Percentiles rank a stretch among this genome's conserved stretches.
Evolutionary conservation across 345 rosid species (phyloP).

Genomic region (Salix brachista): DNA sequence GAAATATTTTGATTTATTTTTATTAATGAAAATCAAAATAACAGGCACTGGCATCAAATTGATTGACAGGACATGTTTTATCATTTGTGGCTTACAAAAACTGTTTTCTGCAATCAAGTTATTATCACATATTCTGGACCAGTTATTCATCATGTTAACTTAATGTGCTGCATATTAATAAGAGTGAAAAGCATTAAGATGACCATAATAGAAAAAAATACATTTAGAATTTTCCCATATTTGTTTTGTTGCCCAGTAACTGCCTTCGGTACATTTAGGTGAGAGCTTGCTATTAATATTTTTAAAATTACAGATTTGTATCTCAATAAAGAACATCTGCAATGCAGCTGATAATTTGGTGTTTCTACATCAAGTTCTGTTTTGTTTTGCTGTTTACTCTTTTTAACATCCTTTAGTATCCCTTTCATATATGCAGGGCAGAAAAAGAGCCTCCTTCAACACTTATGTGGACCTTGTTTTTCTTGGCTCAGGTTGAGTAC

Average conservation of each 20-base stretch:
- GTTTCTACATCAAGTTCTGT: background rate
- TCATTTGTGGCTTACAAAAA: background rate
- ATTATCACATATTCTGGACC: background rate
- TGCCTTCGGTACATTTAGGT: background rate
- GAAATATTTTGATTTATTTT: background rate
- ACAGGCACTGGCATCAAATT: background rate
- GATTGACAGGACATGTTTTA: background rate
- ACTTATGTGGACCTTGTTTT: slow-evolving; percentile 84
- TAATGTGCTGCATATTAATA: background rate
- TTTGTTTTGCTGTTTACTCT: background rate
- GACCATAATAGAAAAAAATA: background rate
- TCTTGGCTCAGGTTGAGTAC: slow-evolving; percentile 81
- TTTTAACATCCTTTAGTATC: slow-evolving; percentile 4
- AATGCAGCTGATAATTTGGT: background rate
- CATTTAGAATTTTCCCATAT: background rate
- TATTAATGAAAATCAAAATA: background rate
- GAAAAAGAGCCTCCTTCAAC: slow-evolving; percentile 94
- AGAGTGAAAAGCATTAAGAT: background rate
- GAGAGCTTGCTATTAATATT: background rate
- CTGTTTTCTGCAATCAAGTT: background rate
- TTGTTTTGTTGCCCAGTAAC: background rate
- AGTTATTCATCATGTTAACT: background rate
- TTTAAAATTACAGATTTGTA: background rate
- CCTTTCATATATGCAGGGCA: slow-evolving; percentile 47
- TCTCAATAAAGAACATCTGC: background rate